Conservation (phyloP, 345 rosid species). For the Eucalyptus paniculata region DNA sequence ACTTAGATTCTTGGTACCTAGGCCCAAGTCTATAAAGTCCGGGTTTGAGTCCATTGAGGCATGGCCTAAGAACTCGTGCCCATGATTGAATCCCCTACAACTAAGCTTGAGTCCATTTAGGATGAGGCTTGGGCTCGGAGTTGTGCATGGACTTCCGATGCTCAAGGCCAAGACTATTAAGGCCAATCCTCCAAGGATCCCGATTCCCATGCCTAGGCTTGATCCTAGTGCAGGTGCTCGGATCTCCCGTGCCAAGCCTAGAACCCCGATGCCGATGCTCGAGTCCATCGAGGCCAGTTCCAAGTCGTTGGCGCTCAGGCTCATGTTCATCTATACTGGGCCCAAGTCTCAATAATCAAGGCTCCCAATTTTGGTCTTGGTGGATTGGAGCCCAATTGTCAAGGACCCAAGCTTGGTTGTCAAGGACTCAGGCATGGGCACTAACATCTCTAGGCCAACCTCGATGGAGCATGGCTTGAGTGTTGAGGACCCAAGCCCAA, state of each 20-base stretch:
- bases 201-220: background rate
- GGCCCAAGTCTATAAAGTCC: background rate
- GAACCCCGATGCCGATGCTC: background rate
- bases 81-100: background rate
- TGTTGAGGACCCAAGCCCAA: background rate
- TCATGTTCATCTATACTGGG: background rate
- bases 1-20: background rate
- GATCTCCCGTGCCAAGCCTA: background rate
- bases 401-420: background rate
- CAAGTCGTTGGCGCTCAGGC: fast-evolving
- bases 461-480: background rate
- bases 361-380: background rate
- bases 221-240: background rate
- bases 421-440: background rate
- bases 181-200: background rate
- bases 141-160: background rate
- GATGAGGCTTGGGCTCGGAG: background rate
- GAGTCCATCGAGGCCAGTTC: background rate
- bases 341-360: background rate
- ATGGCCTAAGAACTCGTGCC: fast-evolving
- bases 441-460: background rate
- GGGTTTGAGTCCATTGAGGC: background rate
- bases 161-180: background rate
- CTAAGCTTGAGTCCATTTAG: background rate
- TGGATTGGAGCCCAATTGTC: background rate